These are phyloP conservation scores for Lentinus brumalis DNA, from an alignment of 768 basidiomycete species.

Conservation along the genomic window DNA sequence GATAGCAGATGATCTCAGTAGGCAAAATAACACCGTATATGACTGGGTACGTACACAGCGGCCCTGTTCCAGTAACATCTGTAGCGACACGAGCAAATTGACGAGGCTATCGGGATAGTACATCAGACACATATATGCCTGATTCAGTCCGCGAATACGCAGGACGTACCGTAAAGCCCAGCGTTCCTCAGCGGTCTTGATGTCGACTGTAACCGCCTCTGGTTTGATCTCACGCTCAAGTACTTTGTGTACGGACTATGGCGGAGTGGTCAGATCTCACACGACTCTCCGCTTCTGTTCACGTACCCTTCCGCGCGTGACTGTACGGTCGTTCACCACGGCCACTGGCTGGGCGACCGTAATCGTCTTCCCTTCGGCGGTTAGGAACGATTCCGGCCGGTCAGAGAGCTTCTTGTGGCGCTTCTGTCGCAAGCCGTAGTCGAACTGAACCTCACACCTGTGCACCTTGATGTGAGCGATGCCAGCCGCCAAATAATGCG, in stretches of 20 bases:
- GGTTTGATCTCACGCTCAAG: conserved; percentile 74
- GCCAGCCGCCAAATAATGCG: not conserved
- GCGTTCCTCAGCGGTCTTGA: conserved; percentile 62
- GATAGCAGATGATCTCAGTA: not conserved
- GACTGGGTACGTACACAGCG: conserved; percentile 47
- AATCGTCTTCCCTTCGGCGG: conserved; percentile 63
- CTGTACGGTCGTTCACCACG: conserved; percentile 52
- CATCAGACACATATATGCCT: not conserved
- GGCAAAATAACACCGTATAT: not conserved
- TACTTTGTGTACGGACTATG: conserved; percentile 70
- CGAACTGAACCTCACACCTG: conserved; percentile 82
- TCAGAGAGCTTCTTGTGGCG: conserved; percentile 48
- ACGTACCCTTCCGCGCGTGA: conserved; percentile 56
- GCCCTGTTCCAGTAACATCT: conserved; percentile 48
- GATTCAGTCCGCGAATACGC: not conserved
- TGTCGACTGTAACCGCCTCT: conserved; percentile 53
- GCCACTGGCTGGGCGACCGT: conserved; percentile 53
- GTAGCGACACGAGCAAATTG: conserved; percentile 70
- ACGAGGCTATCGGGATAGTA: conserved; percentile 51
- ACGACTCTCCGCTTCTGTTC: not conserved
- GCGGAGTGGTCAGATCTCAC: not conserved
- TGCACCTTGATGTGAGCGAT: not conserved
- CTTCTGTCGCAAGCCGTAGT: conserved; percentile 69
- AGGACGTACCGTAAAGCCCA: conserved; percentile 72
- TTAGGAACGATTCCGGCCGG: conserved; percentile 59